These are phyloP conservation scores for Euphorbia pulcherrima DNA, from an alignment of 345 rosid species.

Conservation along the genomic window DNA sequence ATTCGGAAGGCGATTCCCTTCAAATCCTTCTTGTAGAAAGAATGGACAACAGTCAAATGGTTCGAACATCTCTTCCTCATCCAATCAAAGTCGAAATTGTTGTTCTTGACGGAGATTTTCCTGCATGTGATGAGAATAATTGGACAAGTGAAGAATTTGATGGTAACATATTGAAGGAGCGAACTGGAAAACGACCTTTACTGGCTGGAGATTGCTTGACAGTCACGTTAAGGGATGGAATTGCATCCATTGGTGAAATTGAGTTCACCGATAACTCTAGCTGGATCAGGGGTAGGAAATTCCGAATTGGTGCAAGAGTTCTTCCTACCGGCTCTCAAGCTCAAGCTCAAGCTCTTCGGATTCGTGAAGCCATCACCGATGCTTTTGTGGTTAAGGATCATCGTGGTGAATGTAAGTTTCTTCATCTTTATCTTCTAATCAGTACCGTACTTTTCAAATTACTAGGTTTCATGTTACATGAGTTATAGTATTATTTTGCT, in stretches of 20 bases:
- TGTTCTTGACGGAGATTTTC: constrained; percentile 79
- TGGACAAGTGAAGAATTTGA: constrained; percentile 74
- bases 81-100: constrained; percentile 63
- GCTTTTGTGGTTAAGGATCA: constrained; percentile 84
- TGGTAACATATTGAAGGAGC: constrained; percentile 54
- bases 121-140: constrained; percentile 26
- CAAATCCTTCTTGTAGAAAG: constrained; percentile 49
- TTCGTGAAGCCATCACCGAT: constrained; percentile 70
- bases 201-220: constrained; percentile 65
- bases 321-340: constrained; percentile 46
- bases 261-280: constrained; percentile 92
- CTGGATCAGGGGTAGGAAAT: constrained; percentile 81
- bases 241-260: constrained; percentile 47
- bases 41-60: constrained; percentile 11
- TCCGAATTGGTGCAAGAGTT: constrained; percentile 68
- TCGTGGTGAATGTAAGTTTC: constrained; percentile 89
- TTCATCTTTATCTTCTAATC: not conserved
- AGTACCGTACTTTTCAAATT: not conserved
- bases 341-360: constrained; percentile 39
- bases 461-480: no score
- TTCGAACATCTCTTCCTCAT: constrained; percentile 34
- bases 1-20: constrained; percentile 39
- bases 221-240: constrained; percentile 51
- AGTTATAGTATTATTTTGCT: not conserved
- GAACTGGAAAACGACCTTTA: constrained; percentile 80